Evolutionary conservation across 140 eudicot species (phyloP).

Genomic region (Bidens hawaiensis): DNA sequence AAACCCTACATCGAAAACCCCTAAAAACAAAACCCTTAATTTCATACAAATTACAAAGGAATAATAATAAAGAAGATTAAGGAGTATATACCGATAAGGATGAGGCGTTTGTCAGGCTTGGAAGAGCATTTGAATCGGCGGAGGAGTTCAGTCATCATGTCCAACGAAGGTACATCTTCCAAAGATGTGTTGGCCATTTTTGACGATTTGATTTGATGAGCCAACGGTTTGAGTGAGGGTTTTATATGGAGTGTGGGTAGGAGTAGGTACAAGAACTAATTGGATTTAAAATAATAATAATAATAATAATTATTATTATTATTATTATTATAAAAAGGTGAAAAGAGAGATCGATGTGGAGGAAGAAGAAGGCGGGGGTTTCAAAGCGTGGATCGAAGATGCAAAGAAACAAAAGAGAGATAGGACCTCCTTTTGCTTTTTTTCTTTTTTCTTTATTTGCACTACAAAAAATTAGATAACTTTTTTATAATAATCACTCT

Average conservation of each 20-base stretch:
- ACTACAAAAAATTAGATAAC: background rate
- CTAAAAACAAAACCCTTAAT: background rate
- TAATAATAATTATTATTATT: too few relatives aligned
- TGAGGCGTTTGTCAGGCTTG: too few relatives aligned
- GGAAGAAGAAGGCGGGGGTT: slow-evolving; percentile 42
- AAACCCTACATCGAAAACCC: too few relatives aligned
- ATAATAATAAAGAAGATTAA: too few relatives aligned
- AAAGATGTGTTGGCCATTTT: slow-evolving; percentile 39
- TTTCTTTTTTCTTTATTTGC: background rate
- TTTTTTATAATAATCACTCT: too few relatives aligned
- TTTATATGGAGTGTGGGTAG: slow-evolving; percentile 1
- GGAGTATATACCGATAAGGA: slow-evolving; percentile 71
- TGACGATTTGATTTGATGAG: background rate
- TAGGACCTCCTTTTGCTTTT: slow-evolving; percentile 30
- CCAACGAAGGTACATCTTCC: slow-evolving; percentile 84
- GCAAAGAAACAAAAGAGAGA: too few relatives aligned
- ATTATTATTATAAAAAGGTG: too few relatives aligned
- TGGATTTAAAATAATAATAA: background rate
- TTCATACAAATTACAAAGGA: too few relatives aligned
- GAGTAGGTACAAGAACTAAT: slow-evolving; percentile 26
- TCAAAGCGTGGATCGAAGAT: slow-evolving; percentile 21
- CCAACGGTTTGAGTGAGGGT: slow-evolving; percentile 5
- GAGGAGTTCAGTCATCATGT: slow-evolving; percentile 89
- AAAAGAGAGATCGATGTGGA: background rate
- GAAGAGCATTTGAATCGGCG: slow-evolving; percentile 85